These are phyloP conservation scores for Trametes gibbosa DNA, from an alignment of 768 basidiomycete species.

Conservation along the genomic window DNA sequence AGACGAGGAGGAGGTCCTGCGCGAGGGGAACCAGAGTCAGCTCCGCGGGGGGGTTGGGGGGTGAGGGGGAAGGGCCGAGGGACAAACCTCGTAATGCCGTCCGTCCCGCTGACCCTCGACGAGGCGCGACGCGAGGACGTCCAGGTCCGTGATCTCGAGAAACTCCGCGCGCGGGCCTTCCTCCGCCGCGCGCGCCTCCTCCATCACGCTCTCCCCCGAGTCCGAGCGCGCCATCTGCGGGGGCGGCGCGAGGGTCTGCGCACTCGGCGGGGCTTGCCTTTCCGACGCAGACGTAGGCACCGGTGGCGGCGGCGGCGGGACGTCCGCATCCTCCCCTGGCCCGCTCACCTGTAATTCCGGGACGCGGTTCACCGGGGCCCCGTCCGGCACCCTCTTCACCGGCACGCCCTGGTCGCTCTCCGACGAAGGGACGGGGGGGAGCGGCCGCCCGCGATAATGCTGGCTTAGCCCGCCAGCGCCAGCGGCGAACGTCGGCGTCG, in stretches of 20 bases:
- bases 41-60: too few species aligned
- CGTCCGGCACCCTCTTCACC: conserved; percentile 8
- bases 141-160: conserved; percentile 50
- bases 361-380: conserved; percentile 7
- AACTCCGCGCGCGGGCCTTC: conserved; percentile 14
- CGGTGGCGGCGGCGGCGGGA: neutral
- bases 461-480: conserved; percentile 26
- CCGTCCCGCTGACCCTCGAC: conserved; percentile 45
- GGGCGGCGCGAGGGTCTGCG: neutral
- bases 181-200: neutral
- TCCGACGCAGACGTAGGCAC: neutral
- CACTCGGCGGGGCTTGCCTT: neutral
- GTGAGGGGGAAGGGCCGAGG: neutral
- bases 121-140: conserved; percentile 57
- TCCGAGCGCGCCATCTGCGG: conserved; percentile 9
- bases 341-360: neutral
- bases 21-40: neutral
- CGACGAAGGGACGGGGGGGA: conserved; percentile 42
- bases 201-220: conserved; percentile 8
- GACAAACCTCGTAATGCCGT: conserved; percentile 63
- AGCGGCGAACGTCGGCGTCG: conserved; percentile 17
- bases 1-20: conserved; percentile 58
- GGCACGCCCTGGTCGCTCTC: conserved; percentile 12
- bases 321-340: neutral
- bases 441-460: conserved; percentile 56